phyloP scores from a whole-genome alignment of 192 early-diverging fungal genomes.

The Coemansia sp. region DNA sequence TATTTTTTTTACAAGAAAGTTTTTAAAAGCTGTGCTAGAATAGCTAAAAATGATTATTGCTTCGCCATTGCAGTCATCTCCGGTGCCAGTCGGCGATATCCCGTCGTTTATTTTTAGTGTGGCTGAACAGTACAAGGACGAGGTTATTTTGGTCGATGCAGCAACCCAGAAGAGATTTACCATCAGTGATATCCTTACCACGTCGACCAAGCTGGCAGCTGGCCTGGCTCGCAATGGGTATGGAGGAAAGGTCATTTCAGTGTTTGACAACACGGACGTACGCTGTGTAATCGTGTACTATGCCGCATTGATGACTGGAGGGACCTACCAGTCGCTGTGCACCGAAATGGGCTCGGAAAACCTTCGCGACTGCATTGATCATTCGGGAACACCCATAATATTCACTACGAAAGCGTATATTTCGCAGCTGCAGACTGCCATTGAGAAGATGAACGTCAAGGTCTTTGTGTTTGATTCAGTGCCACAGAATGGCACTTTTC shows the following conservation, averaged over 20 bases:
- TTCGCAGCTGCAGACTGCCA: conserved; percentile 11
- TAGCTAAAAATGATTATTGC: conserved; percentile 28
- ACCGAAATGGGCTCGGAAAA: conserved; percentile 12
- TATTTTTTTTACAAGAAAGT: not conserved
- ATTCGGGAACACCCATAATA: conserved; percentile 26
- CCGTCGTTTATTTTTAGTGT: conserved; percentile 45
- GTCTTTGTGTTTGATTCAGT: conserved; percentile 27
- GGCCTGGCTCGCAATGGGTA: conserved; percentile 26
- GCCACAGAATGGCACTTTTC: not conserved
- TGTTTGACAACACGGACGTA: conserved; percentile 35
- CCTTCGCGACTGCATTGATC: conserved; percentile 24
- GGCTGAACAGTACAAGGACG: conserved; percentile 26
- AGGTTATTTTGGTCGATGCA: conserved; percentile 41
- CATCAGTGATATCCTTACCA: conserved; percentile 37
- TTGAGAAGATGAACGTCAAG: conserved; percentile 13
- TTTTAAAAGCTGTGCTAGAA: not conserved
- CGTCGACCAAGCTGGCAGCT: conserved; percentile 34
- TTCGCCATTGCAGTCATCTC: conserved; percentile 36
- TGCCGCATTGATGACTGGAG: conserved; percentile 46
- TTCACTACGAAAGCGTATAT: conserved; percentile 28
- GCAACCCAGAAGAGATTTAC: conserved; percentile 36
- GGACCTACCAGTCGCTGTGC: conserved; percentile 45
- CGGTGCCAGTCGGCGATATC: conserved; percentile 43
- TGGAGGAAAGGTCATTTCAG: conserved; percentile 32
- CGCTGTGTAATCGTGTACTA: conserved; percentile 49